Base-by-base conservation (phyloP, 139 green algal genomes). In the Chlorella sp. region DNA sequence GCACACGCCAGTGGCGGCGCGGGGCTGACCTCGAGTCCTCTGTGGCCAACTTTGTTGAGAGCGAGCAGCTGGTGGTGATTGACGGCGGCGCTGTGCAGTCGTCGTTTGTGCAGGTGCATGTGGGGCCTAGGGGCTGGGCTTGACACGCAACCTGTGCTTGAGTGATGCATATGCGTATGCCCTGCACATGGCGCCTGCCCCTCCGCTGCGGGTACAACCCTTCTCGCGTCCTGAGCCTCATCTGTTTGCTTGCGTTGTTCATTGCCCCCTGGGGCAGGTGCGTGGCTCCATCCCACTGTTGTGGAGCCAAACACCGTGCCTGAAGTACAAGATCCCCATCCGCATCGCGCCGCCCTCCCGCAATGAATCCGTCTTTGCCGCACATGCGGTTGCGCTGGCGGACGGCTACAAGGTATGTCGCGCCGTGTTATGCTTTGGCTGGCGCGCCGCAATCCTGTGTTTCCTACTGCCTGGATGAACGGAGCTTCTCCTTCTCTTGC, bases 251-350 rank as follows among this genome's bases (percentile, higher is more conserved):
- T n/a, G n/a, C n/a, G n/a, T n/a, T n/a, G n/a, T n/a, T n/a, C n/a
- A n/a, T n/a, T n/a, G n/a, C n/a, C n/a, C 73, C 41, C 34, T 7
- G 30, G 25, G 62, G 17, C 87, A 95, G 89, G 73, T 95, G 11
- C 92, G 94, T 11, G 95, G 96, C 71, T 94, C 88, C 86, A 96
- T 98, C 64, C 96, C 96, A 12, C 84, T 98, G 75, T 83, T 98
- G 79, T 98, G 95, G 95, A 87, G 57, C 57, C 91, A 97, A 85
- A 86, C 96, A 41, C 96, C 96, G 80, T 96, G 96, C 91, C 92
- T 98, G 47, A 97, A 97, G 91, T 98, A 97, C 92, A 98, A 98
- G 87, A 96, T 96, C n/a, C 87, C 92, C 74, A 97, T 95, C 5
- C 75, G 87, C 60, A 89, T 97, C 34, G 91, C 89, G 4, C 86